Conservation (phyloP, 768 basidiomycete species). For the Hericium coralloides region DNA sequence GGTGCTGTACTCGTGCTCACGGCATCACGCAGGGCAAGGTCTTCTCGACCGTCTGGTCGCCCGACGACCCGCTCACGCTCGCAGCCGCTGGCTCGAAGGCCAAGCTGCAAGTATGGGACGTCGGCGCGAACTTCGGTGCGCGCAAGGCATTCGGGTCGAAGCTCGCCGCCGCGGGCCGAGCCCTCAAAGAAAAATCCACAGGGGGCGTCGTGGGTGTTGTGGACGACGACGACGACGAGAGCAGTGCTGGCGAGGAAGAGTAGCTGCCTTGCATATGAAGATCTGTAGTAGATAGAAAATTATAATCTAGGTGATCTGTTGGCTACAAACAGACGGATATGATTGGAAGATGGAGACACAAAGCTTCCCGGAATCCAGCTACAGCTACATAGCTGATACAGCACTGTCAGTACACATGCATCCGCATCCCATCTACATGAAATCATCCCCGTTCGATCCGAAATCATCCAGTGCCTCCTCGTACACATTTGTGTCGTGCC, state of each 20-base stretch:
- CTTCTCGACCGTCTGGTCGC: constrained; percentile 85
- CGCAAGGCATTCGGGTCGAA: constrained; percentile 78
- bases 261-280: not conserved
- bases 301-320: constrained; percentile 6
- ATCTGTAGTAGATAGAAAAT: not conserved
- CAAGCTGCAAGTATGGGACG: constrained; percentile 92
- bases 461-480: constrained; percentile 91
- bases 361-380: not conserved
- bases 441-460: constrained; percentile 65
- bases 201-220: constrained; percentile 64
- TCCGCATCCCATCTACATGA: constrained; percentile 89
- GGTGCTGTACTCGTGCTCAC: not conserved
- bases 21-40: constrained; percentile 73
- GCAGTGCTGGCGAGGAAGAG: no score
- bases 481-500: constrained; percentile 72
- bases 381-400: not conserved
- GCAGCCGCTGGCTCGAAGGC: constrained; percentile 94
- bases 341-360: not conserved
- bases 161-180: constrained; percentile 62
- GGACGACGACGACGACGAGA: constrained; percentile 46
- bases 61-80: constrained; percentile 88
- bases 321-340: constrained; percentile 2
- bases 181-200: constrained; percentile 52
- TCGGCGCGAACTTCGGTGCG: constrained; percentile 74
- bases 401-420: constrained; percentile 5